A percentile compares a stretch with the other conserved stretches of the same genome.
These are phyloP conservation scores for Myxozyma neglecta DNA, from an alignment of 805 yeast genomes.

Conservation along the genomic window DNA sequence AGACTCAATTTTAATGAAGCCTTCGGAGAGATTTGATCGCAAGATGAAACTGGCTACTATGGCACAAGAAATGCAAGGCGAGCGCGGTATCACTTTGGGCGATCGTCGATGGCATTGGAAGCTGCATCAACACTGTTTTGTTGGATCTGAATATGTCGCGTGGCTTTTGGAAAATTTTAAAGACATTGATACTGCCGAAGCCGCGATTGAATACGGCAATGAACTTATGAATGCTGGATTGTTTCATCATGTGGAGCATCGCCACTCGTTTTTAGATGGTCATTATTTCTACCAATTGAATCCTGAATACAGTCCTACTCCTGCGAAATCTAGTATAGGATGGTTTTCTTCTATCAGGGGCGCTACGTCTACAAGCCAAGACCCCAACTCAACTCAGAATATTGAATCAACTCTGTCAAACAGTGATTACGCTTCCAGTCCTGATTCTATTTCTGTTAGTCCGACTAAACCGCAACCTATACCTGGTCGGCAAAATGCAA, in stretches of 20 bases:
- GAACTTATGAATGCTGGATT: conserved; percentile 67
- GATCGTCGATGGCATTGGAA: conserved; percentile 93
- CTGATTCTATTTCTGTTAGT: not conserved
- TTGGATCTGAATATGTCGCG: conserved; percentile 81
- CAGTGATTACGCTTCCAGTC: conserved; percentile 8
- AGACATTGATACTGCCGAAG: conserved; percentile 79
- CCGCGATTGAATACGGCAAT: conserved; percentile 80
- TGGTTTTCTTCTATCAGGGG: conserved; percentile 29
- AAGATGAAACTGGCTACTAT: conserved; percentile 53
- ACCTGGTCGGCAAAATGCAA: not conserved
- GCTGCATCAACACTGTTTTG: conserved; percentile 69
- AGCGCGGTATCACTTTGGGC: conserved; percentile 60
- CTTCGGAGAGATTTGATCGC: conserved; percentile 47
- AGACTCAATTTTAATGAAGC: conserved; percentile 42
- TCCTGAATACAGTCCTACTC: conserved; percentile 47
- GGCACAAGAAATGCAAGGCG: conserved; percentile 62
- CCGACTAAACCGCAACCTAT: conserved; percentile 7
- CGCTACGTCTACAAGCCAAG: conserved; percentile 3
- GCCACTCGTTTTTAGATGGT: conserved; percentile 88
- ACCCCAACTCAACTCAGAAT: not conserved
- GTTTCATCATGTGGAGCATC: conserved; percentile 75
- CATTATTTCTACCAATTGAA: conserved; percentile 81
- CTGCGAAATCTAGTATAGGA: conserved; percentile 2
- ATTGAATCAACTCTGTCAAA: not conserved
- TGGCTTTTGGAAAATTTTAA: conserved; percentile 80